A percentile compares a stretch with the other conserved stretches of the same genome.
Conservation (phyloP, 2,329 filamentous ascomycete species). For the Colletotrichum theobromicola region DNA sequence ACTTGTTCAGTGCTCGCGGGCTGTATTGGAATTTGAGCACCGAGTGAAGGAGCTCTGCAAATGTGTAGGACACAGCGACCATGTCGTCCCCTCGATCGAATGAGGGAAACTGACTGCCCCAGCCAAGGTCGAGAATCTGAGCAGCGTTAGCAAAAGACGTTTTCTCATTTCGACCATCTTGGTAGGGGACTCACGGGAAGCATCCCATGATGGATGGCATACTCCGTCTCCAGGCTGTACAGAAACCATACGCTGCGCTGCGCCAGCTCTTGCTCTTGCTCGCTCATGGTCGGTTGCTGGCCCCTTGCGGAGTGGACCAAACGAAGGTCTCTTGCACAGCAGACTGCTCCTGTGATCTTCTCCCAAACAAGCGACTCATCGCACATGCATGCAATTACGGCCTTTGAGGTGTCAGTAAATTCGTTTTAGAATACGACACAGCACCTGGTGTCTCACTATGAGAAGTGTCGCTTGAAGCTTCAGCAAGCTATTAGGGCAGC, state of each 20-base stretch:
- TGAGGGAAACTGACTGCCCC: background rate
- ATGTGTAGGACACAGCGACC: slow-evolving; percentile 4
- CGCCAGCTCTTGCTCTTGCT: background rate
- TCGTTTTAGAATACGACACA: rapidly evolving
- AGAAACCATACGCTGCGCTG: slow-evolving; percentile 13
- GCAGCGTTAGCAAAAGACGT: background rate
- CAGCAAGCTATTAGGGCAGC: background rate
- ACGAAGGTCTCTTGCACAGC: slow-evolving; percentile 11
- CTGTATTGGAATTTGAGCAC: slow-evolving; percentile 12
- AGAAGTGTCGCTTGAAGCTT: background rate
- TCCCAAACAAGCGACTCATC: slow-evolving; percentile 4
- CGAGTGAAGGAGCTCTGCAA: slow-evolving; percentile 8
- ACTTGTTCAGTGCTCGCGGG: background rate
- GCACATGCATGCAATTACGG: background rate
- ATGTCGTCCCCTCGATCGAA: slow-evolving; percentile 11
- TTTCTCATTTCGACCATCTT: background rate
- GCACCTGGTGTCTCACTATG: background rate
- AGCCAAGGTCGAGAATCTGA: slow-evolving; percentile 2
- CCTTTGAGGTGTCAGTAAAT: background rate
- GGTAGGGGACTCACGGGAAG: background rate
- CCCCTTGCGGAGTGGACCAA: slow-evolving; percentile 3
- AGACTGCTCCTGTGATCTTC: slow-evolving; percentile 6
- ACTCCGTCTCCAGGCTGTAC: slow-evolving; percentile 6
- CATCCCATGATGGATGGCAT: slow-evolving; percentile 13
- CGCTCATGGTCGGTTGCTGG: background rate